Percentiles rank a stretch among this genome's conserved stretches.
Conservation (phyloP, 768 basidiomycete genomes). For the Mycena sanguinolenta region DNA sequence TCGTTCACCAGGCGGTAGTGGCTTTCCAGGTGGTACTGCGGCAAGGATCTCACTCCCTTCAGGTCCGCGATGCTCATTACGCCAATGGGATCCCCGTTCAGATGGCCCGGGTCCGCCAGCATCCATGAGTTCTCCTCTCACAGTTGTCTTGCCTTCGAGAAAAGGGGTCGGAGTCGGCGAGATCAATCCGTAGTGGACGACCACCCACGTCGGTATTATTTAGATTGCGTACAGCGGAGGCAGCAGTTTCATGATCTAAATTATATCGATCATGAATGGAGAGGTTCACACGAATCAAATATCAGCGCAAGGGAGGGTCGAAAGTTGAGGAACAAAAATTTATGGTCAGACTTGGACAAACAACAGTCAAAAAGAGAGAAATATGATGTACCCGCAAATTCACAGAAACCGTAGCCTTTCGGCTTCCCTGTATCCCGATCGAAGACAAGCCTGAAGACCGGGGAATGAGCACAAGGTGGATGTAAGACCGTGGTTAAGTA, state of each 20-base stretch:
- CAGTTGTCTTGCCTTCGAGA: slow-evolving; percentile 90
- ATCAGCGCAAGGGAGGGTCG: slow-evolving; percentile 19
- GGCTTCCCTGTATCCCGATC: slow-evolving; percentile 96
- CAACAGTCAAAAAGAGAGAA: slow-evolving; percentile 44
- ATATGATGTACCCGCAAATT: slow-evolving; percentile 86
- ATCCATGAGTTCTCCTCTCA: slow-evolving; percentile 85
- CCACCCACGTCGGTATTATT: slow-evolving; percentile 95
- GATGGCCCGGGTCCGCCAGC: slow-evolving; percentile 68
- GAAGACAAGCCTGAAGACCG: slow-evolving; percentile 76
- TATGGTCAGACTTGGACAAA: slow-evolving; percentile 38
- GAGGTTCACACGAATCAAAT: slow-evolving; percentile 33
- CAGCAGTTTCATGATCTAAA: slow-evolving; percentile 94
- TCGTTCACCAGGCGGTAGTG: slow-evolving; percentile 76
- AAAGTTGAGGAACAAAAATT: slow-evolving; percentile 41
- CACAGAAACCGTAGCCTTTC: slow-evolving; percentile 94
- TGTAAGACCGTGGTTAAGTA: slow-evolving; percentile 45
- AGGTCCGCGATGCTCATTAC: slow-evolving; percentile 53
- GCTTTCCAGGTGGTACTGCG: slow-evolving; percentile 81
- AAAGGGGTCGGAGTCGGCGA: slow-evolving; percentile 95
- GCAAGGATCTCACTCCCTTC: slow-evolving; percentile 71
- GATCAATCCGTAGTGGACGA: slow-evolving; percentile 92
- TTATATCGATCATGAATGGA: slow-evolving; percentile 27
- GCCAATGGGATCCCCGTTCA: slow-evolving; percentile 69
- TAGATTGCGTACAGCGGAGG: slow-evolving; percentile 95
- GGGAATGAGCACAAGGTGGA: slow-evolving; percentile 8